Evolutionary conservation across 805 yeast genomes (phyloP), one percentile per base, ranked within the genome.

Genomic region (Wickerhamomyces sydowiorum): DNA sequence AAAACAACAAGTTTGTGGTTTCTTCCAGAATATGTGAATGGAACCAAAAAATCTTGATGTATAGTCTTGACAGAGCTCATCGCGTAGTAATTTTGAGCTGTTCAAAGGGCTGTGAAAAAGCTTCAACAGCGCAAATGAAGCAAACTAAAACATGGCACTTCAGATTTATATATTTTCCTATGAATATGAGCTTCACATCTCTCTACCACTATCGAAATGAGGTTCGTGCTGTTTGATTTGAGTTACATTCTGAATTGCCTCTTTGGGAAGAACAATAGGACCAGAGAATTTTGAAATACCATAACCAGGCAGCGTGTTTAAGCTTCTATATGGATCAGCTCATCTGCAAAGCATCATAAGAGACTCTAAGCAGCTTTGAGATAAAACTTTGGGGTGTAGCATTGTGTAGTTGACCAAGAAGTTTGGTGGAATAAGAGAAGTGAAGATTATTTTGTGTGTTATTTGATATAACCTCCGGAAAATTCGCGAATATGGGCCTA

Each of bases 1-100:
- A 91, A 71, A 29, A 64, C 60, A 5, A 81, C 57, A 3, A 70
- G 50, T 36, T 69, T 70, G 51, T 77, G 70, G 3, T 67, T 56
- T 45, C 76, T 64, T 13, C 64, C 50, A 1, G 67, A 42, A 36
- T 60, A 52, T 3, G 70, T 57, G 14, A 60, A 43, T 1, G 82
- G 77, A 9, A 56, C 58, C 6, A 51, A 41, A 1, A 55, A 36
- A 5, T 39, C 43, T 25, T 52, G 51, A 33, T 54, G 31, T 13
- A 46, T 51, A 1, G 49, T 44, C 39, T 46, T 53, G 27, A 53
- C 45, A 4, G 47, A 29, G 1, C 39, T 14, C 46, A 44, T 45
- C 4, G n/a, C 33, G 12, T 14, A 18, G 3, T 3, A 3, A 7
- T 14, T 18, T 17, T 9, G 22, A 18, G 5, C 7, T 14, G 14